Evolutionary conservation across 306 rosid genomes (phyloP).

Genomic region (Cicer arietinum): DNA sequence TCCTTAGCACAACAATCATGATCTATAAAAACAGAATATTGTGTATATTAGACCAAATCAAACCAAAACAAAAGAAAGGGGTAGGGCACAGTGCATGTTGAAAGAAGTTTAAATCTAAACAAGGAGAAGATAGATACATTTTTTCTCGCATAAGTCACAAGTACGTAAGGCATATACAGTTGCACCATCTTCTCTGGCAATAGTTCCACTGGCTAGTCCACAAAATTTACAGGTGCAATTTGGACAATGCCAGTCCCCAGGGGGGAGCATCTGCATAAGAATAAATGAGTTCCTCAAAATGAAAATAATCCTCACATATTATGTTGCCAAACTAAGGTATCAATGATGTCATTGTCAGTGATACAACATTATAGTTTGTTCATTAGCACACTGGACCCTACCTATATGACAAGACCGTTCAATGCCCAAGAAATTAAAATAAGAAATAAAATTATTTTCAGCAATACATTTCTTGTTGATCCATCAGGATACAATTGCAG

Average conservation of each 20-base stretch:
- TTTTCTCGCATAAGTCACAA: slow-evolving; percentile 87
- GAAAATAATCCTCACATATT: slow-evolving; percentile 32
- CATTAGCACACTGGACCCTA: background rate
- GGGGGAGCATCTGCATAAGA: slow-evolving; percentile 82
- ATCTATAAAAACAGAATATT: slow-evolving; percentile 56
- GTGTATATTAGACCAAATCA: slow-evolving; percentile 27
- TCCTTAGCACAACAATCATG: slow-evolving; percentile 70
- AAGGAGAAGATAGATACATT: slow-evolving; percentile 65
- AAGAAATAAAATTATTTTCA: slow-evolving; percentile 5
- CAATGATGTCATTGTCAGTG: slow-evolving; percentile 20
- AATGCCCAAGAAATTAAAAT: background rate
- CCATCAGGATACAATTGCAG: slow-evolving; percentile 3
- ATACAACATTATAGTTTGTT: slow-evolving; percentile 2
- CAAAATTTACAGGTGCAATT: slow-evolving; percentile 92
- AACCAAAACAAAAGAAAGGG: slow-evolving; percentile 27
- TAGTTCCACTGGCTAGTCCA: slow-evolving; percentile 59
- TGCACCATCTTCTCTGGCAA: slow-evolving; percentile 46
- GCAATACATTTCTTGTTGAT: background rate
- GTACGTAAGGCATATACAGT: slow-evolving; percentile 47
- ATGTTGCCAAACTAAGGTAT: slow-evolving; percentile 32
- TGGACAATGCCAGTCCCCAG: slow-evolving; percentile 96
- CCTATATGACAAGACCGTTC: slow-evolving; percentile 16
- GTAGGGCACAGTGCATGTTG: slow-evolving; percentile 25
- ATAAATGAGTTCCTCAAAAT: slow-evolving; percentile 41
- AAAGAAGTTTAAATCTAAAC: slow-evolving; percentile 36